These are phyloP conservation scores for Jackrogersella minutella DNA, from an alignment of 495 filamentous ascomycete species.

Conservation along the genomic window DNA sequence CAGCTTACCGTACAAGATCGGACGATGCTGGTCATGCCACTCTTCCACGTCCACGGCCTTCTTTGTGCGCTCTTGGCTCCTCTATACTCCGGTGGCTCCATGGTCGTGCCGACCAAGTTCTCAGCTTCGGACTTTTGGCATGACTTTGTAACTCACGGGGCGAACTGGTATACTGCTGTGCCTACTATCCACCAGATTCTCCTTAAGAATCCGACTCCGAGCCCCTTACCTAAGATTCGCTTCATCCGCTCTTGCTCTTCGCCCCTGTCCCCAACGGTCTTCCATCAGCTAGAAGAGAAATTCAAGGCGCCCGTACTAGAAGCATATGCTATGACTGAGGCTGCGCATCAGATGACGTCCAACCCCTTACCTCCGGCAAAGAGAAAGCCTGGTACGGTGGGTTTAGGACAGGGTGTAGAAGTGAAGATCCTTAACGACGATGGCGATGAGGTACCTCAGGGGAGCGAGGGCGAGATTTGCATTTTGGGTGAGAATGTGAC, in stretches of 20 bases:
- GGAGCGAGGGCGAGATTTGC: constrained; percentile 78
- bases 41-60: constrained; percentile 89
- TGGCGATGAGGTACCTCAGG: constrained; percentile 68
- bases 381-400: constrained; percentile 80
- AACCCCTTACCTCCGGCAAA: constrained; percentile 79
- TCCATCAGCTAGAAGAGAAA: constrained; percentile 74
- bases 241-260: constrained; percentile 90
- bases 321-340: constrained; percentile 93
- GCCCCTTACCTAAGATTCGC: constrained; percentile 72
- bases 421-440: constrained; percentile 74
- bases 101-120: constrained; percentile 77
- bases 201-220: constrained; percentile 71
- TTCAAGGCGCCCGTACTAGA: constrained; percentile 83
- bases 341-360: constrained; percentile 87
- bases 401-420: constrained; percentile 81
- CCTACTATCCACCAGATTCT: constrained; percentile 91
- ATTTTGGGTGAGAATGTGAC: constrained; percentile 83
- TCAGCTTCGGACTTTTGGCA: constrained; percentile 85
- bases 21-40: constrained; percentile 88
- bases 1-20: constrained; percentile 70
- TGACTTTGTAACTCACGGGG: constrained; percentile 71
- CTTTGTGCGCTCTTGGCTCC: constrained; percentile 81
- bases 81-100: constrained; percentile 73
- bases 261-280: constrained; percentile 77
- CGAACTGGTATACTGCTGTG: constrained; percentile 89